phyloP scores from a whole-genome alignment of 352 stramenopile species.

The Blastocystis sp. region DNA sequence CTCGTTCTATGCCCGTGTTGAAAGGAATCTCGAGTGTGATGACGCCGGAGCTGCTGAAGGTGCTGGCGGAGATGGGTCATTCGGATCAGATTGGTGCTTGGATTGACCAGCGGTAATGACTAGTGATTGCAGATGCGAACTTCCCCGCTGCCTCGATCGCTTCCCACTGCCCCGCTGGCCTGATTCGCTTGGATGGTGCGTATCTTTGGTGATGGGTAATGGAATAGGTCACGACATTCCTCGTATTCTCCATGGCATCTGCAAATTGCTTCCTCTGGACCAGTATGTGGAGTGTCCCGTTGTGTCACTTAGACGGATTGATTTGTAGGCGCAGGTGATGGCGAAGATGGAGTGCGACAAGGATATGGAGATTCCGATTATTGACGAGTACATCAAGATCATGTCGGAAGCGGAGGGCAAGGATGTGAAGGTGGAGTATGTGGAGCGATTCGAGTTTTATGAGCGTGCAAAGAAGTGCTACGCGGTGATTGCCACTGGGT shows the following conservation, averaged over 20 bases:
- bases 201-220: background rate
- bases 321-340: slow-evolving; percentile 57
- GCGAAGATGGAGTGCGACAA: slow-evolving; percentile 69
- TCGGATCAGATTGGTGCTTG: slow-evolving; percentile 64
- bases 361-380: slow-evolving; percentile 69
- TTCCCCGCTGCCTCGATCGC: slow-evolving; percentile 67
- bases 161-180: slow-evolving; percentile 56
- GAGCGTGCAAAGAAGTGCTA: slow-evolving; percentile 68
- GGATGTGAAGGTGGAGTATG: slow-evolving; percentile 48
- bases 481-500: slow-evolving; percentile 67
- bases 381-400: slow-evolving; percentile 67
- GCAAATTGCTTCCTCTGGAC: slow-evolving; percentile 64
- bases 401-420: slow-evolving; percentile 57
- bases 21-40: slow-evolving; percentile 66
- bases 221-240: slow-evolving; percentile 57
- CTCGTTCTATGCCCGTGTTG: slow-evolving; percentile 40
- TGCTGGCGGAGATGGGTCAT: slow-evolving; percentile 66
- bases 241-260: slow-evolving; percentile 65
- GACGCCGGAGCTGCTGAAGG: slow-evolving; percentile 61
- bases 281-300: slow-evolving; percentile 69
- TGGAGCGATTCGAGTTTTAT: slow-evolving; percentile 69
- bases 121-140: slow-evolving; percentile 67
- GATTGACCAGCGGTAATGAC: background rate
- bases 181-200: slow-evolving; percentile 67
- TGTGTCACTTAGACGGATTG: background rate